Percentiles rank a stretch among this genome's conserved stretches.
Conservation (phyloP, 805 yeast genomes). For the Teunomyces kruisii region DNA sequence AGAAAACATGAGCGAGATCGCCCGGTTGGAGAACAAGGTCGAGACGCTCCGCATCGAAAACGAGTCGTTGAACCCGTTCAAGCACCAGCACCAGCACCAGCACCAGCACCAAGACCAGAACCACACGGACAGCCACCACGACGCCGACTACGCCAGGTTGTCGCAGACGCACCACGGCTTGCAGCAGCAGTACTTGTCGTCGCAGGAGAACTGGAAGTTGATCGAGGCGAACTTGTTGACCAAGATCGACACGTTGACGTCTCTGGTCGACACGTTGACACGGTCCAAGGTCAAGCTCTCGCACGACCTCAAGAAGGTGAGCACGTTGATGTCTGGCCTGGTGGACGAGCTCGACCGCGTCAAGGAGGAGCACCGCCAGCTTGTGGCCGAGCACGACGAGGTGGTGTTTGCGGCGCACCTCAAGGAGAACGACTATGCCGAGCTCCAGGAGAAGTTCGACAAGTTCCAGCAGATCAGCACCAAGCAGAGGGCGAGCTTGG, state of each 20-base stretch:
- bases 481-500: conserved; percentile 28
- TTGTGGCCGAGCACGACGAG: conserved; percentile 12
- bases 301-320: conserved; percentile 34
- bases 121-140: no score
- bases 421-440: conserved; percentile 22
- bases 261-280: conserved; percentile 28
- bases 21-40: conserved; percentile 63
- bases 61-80: conserved; percentile 35
- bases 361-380: conserved; percentile 19
- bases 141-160: conserved; percentile 43
- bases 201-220: conserved; percentile 79
- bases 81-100: not conserved
- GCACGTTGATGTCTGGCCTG: conserved; percentile 12
- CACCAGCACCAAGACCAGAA: no score
- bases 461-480: conserved; percentile 31
- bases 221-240: conserved; percentile 66
- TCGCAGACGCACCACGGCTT: conserved; percentile 52
- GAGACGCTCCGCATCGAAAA: conserved; percentile 65
- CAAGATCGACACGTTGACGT: conserved; percentile 40
- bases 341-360: conserved; percentile 25
- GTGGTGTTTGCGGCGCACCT: conserved; percentile 16
- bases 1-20: conserved; percentile 33
- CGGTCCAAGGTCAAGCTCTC: conserved; percentile 28
- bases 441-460: conserved; percentile 28
- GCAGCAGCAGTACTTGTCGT: conserved; percentile 70